Evolutionary conservation across 2,329 filamentous ascomycete species (phyloP), one percentile per base, ranked within the genome.

Genomic region (Ophiosphaerella herpotricha): DNA sequence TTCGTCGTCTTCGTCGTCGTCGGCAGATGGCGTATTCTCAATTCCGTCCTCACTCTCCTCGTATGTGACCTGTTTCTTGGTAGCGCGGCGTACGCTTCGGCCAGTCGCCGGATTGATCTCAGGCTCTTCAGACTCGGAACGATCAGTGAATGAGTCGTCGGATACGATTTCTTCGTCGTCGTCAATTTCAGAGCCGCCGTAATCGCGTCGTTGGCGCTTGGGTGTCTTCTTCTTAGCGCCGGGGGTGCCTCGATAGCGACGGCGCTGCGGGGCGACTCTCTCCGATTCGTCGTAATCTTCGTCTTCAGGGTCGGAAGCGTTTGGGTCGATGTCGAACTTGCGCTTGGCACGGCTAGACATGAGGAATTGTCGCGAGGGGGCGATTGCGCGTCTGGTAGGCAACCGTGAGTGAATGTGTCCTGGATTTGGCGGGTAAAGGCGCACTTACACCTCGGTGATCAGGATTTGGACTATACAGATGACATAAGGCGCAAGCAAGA

Each of bases 71-170:
- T 72, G 68, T 58, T 83, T 81, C 62, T 80, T 80, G 9, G 81
- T 79, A n/a, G 78, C 81, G 50, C 76, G 76, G 55, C 85, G 79
- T 57, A 81, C 78, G 38, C 79, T 77, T 40, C 82, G 75, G 32
- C 84, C 84, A 42, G 82, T 80, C 33, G 64, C 65, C 14, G 81
- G 80, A 60, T 85, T 85, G 50, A 79, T 75, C 61, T 82, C 80
- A 1, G 78, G 71, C 7, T 81, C 78, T 50, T 76, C 77, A 21
- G 73, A 73, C 40, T 73, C 68, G 11, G 70, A 70, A 46, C 64
- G 66, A 7, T 72, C 70, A 40, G 68, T 68, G 53, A 73, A 74
- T 3, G 72, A 76, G 29, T 79, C 78, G 35, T 78, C 74, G 32
- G 74, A 74, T 6, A 76, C 73, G 46, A 79, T 74, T 37, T 81